Evolutionary conservation across 2,329 filamentous ascomycete species (phyloP).

Genomic region (Neurospora sp.): DNA sequence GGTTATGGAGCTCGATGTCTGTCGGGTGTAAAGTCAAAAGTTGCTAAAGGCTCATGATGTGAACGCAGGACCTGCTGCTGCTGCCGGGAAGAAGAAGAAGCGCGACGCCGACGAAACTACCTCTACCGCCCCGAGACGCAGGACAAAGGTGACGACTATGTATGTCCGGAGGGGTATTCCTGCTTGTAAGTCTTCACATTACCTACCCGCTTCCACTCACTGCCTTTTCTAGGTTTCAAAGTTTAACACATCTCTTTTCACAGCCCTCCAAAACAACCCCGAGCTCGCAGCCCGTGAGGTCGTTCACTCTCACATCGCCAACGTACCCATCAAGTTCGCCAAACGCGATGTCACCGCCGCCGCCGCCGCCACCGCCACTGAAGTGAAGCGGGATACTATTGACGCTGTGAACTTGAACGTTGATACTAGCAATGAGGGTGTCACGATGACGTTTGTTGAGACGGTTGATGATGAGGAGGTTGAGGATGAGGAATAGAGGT

Average conservation of each 20-base stretch:
- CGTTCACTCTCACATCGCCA: conserved; percentile 2
- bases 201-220: background rate
- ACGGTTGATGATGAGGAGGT: conserved; percentile 25
- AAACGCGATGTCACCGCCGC: conserved; percentile 15
- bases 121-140: conserved; percentile 21
- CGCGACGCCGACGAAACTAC: conserved; percentile 11
- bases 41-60: background rate
- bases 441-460: conserved; percentile 38
- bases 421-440: conserved; percentile 28
- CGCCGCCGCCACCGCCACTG: conserved; percentile 10
- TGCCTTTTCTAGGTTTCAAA: background rate
- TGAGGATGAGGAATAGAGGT: conserved; percentile 8
- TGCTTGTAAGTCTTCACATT: conserved; percentile 24
- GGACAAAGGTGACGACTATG: conserved; percentile 36
- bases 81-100: conserved; percentile 7
- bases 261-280: conserved; percentile 20
- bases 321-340: conserved; percentile 2
- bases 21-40: no score
- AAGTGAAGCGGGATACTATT: conserved; percentile 13
- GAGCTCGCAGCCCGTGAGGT: conserved; percentile 9
- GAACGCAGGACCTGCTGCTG: background rate
- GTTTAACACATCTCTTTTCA: background rate
- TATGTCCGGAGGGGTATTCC: conserved; percentile 34
- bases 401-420: conserved; percentile 36
- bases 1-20: no score